phyloP scores from a whole-genome alignment of 768 basidiomycete genomes.

The Filobasidium wieringae region DNA sequence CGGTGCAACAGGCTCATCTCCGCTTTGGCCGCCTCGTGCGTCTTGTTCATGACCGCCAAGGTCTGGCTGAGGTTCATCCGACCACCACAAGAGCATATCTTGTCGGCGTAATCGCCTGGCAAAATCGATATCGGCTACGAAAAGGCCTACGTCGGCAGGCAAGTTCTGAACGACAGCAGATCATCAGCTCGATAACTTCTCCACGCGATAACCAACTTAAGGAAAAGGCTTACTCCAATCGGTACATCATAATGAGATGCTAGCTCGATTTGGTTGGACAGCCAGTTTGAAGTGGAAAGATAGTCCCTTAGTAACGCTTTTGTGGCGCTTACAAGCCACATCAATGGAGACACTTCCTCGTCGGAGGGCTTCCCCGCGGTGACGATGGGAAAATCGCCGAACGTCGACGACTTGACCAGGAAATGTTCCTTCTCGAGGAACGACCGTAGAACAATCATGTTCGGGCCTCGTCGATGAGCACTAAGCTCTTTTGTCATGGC shows the following conservation, averaged over 20 bases:
- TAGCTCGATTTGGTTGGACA: conserved; percentile 64
- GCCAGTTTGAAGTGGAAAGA: conserved; percentile 61
- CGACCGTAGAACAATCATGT: conserved; percentile 72
- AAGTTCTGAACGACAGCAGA: conserved; percentile 52
- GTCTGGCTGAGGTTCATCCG: conserved; percentile 73
- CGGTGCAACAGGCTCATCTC: conserved; percentile 64
- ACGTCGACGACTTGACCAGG: conserved; percentile 55
- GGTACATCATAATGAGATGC: conserved; percentile 89
- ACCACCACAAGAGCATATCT: conserved; percentile 96
- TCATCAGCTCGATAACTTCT: background rate
- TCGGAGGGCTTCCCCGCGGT: conserved; percentile 52
- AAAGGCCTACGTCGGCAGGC: conserved; percentile 77
- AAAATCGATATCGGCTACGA: conserved; percentile 78
- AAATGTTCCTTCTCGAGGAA: conserved; percentile 73
- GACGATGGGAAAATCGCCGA: conserved; percentile 73
- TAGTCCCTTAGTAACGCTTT: conserved; percentile 77
- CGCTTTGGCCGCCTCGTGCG: conserved; percentile 48
- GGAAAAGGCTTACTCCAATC: conserved; percentile 45
- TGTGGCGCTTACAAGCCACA: conserved; percentile 75
- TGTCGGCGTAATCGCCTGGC: conserved; percentile 74
- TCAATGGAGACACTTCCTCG: conserved; percentile 61
- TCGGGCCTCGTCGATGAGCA: conserved; percentile 49
- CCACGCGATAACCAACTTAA: background rate
- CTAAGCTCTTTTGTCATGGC: conserved; percentile 79
- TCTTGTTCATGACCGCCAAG: conserved; percentile 89